These are phyloP conservation scores for Raphanus raphanistrum DNA, from an alignment of 345 rosid species.

Conservation along the genomic window DNA sequence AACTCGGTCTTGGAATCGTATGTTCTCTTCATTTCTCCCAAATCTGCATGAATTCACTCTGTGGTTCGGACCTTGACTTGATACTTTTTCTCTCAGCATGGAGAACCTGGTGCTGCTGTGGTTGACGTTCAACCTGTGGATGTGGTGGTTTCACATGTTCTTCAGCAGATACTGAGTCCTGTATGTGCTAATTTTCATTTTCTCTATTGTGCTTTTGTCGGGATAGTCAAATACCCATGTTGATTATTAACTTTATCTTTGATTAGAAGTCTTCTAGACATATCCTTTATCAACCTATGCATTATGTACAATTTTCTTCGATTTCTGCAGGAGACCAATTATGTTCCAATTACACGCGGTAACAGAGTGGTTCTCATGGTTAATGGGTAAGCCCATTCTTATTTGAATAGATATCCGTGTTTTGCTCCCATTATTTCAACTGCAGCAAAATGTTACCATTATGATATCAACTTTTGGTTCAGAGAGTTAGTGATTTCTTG, in stretches of 20 bases:
- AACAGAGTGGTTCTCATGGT: conserved; percentile 91
- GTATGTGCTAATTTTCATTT: conserved; percentile 48
- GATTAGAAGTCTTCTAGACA: not conserved
- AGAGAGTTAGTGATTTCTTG: conserved; percentile 5
- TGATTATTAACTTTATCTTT: conserved; percentile 3
- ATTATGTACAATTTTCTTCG: conserved; percentile 3
- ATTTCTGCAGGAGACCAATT: conserved; percentile 83
- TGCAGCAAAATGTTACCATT: not conserved
- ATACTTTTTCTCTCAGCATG: conserved; percentile 57
- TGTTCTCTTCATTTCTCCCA: conserved; percentile 32
- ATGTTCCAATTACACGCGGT: conserved; percentile 92
- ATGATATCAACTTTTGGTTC: not conserved
- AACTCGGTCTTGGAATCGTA: conserved; percentile 98
- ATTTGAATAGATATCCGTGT: conserved; percentile 7
- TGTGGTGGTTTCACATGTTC: conserved; percentile 81
- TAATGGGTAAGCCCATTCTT: conserved; percentile 67
- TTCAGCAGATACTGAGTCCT: conserved; percentile 72
- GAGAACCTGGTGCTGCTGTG: conserved; percentile 93
- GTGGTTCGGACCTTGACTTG: conserved; percentile 10
- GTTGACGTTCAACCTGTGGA: conserved; percentile 87
- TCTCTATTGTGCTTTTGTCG: conserved; percentile 9
- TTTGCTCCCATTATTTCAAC: not conserved
- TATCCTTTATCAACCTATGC: conserved; percentile 1
- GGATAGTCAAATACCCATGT: not conserved
- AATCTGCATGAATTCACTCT: not conserved